These are phyloP conservation scores for Usnea hakonensis DNA, from an alignment of 495 filamentous ascomycete species.

Conservation along the genomic window DNA sequence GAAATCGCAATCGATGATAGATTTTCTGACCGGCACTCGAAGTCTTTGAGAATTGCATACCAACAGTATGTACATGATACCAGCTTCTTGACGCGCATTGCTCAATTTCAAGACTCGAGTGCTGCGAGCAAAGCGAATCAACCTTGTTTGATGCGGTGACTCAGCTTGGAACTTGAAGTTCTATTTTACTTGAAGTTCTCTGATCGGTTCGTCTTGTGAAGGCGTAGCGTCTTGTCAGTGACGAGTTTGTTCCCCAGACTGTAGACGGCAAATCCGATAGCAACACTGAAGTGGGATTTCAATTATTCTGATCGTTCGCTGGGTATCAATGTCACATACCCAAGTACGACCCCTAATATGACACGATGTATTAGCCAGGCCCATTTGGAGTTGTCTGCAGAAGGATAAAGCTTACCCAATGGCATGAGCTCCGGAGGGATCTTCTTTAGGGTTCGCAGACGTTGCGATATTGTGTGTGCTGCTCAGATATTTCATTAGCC, in stretches of 20 bases:
- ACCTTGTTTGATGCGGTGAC: background rate
- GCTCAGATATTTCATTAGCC: constrained; percentile 3
- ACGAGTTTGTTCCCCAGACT: constrained; percentile 72
- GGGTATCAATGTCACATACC: constrained; percentile 37
- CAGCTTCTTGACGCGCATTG: background rate
- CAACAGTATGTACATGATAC: constrained; percentile 9
- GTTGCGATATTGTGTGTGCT: constrained; percentile 98
- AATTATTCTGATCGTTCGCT: constrained; percentile 25
- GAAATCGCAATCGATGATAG: constrained; percentile 21
- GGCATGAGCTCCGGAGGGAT: constrained; percentile 92
- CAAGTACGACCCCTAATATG: constrained; percentile 70
- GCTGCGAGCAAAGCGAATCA: background rate
- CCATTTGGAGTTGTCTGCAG: background rate
- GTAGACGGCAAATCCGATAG: constrained; percentile 66
- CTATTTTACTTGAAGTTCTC: constrained; percentile 19
- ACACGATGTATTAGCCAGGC: constrained; percentile 14
- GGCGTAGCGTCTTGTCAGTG: constrained; percentile 85
- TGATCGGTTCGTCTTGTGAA: constrained; percentile 49
- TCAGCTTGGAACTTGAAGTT: background rate
- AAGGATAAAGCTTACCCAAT: constrained; percentile 58
- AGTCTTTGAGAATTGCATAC: background rate
- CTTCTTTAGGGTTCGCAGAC: constrained; percentile 75
- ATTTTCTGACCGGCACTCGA: background rate
- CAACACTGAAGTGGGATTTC: constrained; percentile 42
- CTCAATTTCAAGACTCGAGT: background rate